Evolutionary conservation across 139 green algal genomes (phyloP), one percentile per base, ranked within the genome.

Genomic region (Gonium pectorale): DNA sequence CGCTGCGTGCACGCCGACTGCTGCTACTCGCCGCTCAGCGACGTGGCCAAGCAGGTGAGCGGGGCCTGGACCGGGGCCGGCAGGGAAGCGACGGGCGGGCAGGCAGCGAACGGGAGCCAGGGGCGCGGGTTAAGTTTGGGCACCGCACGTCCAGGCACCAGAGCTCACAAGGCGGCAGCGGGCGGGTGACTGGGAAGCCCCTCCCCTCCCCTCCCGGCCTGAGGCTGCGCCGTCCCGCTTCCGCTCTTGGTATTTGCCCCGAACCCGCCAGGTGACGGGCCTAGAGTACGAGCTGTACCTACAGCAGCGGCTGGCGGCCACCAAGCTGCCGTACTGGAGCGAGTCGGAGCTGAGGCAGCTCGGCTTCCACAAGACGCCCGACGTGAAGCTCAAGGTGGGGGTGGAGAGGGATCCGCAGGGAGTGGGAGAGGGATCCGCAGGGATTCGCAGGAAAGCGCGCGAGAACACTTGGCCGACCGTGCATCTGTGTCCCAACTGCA

Each of bases 311-410:
- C 86, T 99, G 85, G 11, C 35, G 33, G 83, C 38, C 3, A 80
- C 87, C 7, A 88, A 90, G 26, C 79, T 98, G 13, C 43, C 89
- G 3, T 98, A 95, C 86, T 96, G 94, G 92, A 96, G 91, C 5
- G 96, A 99, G 74, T 72, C 87, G 8, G 81, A 95, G 41, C 90
- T 99, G 78, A 82, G 96, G 9, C 81, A 79, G 27, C 80, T 93
- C 33, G 96, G 96, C 24, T 95, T 93, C 79, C 70, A 87, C 82
- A 97, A 97, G 88, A 99, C 96, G 8, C 96, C 96, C 4, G 96
- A 99, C 69, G 91, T 92, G 5, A 87, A 92, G 84, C 87, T 98
- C 56, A 89, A 97, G 90, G 94, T 94, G 64, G 5, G 67, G 0
- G 2, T 11, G 21, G 22, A 68, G 29, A 19, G 56, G 54, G 68